phyloP scores from a whole-genome alignment of 805 yeast species.

The Pichia rugopelliculosa region DNA sequence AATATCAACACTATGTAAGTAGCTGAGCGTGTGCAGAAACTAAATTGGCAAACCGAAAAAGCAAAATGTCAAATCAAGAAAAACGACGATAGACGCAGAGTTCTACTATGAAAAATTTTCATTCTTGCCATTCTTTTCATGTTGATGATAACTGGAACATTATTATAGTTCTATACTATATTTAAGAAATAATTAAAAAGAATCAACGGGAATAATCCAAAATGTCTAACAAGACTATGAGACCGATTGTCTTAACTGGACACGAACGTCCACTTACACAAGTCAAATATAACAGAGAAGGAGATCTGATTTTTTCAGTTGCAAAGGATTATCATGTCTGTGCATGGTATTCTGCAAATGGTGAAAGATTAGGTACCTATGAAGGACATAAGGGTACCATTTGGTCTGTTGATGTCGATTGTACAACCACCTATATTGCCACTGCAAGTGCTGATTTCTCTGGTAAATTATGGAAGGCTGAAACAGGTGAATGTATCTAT shows the following conservation, averaged over 20 bases:
- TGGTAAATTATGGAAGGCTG: constrained; percentile 76
- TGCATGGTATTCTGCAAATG: constrained; percentile 91
- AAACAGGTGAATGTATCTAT: constrained; percentile 66
- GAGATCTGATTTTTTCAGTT: constrained; percentile 86
- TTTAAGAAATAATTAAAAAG: not conserved
- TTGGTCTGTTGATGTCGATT: constrained; percentile 87
- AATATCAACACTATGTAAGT: too few species aligned
- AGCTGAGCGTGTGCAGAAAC: not conserved
- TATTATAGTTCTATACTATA: too few species aligned
- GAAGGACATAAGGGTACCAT: constrained; percentile 88
- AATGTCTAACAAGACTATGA: constrained; percentile 35
- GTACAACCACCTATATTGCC: constrained; percentile 55
- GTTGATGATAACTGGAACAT: not conserved
- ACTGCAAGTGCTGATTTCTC: constrained; percentile 91
- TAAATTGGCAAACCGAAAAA: too few species aligned
- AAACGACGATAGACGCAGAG: not conserved
- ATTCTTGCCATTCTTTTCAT: not conserved
- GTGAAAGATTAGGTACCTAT: constrained; percentile 93
- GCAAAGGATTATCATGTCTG: constrained; percentile 88
- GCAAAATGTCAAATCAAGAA: too few species aligned
- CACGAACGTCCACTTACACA: constrained; percentile 98
- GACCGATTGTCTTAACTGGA: constrained; percentile 74
- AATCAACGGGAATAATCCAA: not conserved
- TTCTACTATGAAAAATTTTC: not conserved
- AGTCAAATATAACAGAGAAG: constrained; percentile 91